Evolutionary conservation across 306 rosid genomes (phyloP), one percentile per base, ranked within the genome.

Genomic region (Prunus mume): DNA sequence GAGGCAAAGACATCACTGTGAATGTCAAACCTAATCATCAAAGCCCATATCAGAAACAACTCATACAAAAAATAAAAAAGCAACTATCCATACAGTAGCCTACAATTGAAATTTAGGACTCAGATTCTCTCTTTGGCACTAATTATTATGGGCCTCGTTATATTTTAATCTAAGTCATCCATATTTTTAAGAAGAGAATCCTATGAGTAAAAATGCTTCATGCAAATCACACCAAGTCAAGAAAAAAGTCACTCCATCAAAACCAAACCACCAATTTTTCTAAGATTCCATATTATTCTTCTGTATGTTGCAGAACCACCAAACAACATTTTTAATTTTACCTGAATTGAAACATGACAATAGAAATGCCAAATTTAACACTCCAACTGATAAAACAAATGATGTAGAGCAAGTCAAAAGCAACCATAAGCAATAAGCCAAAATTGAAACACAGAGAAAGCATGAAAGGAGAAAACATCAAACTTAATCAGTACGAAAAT

Each of bases 1-100:
- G 32, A 78, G 56, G 8, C 72, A 46, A 50, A 63, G 87, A 68
- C 96, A 89, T 87, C 77, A 78, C 34, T 45, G 74, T 9, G 55
- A 69, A 12, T 9, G 13, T 27, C 67, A 62, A 62, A 27, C 67
- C 67, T 62, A 57, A 27, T 25, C 41, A 62, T 14, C 67, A 62
- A 6, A 62, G 41, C n/a, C 67, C 38, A 13, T 28, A 25, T 62
- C 67, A 62, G 41, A 62, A 62, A 62, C 43, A 62, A 28, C 19
- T 62, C 67, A 62, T 28, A 2, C 9, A 56, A 24, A 10, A 10
- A 58, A 58, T 58, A 9, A 20, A 58, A 25, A 58, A 58, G 5
- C 65, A 4, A 58, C 17, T 12, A 25, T 22, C 17, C 32, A 12
- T 24, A 17, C 12, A 12, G 24, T 12, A 58, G 65, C 38, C 38